phyloP scores from a whole-genome alignment of 1,139 yeast genomes.

The Suzukiozyma palmioleophila region DNA sequence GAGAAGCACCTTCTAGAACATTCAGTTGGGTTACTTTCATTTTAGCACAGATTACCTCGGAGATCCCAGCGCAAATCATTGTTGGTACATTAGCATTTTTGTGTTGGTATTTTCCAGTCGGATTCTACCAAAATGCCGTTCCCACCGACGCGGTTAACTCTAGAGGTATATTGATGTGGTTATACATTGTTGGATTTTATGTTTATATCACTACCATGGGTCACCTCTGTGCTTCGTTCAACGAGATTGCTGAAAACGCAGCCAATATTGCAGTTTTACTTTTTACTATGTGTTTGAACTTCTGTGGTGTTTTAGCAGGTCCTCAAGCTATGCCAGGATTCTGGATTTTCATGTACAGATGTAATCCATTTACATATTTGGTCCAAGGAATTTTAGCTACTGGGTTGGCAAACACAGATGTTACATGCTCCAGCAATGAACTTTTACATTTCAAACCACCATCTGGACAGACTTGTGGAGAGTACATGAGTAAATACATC shows the following conservation, averaged over 20 bases:
- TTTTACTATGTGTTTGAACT: conserved; percentile 26
- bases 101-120: conserved; percentile 82
- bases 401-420: conserved; percentile 23
- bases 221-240: conserved; percentile 35
- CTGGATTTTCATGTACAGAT: conserved; percentile 57
- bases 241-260: conserved; percentile 37
- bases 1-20: conserved; percentile 30
- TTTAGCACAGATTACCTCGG: conserved; percentile 62
- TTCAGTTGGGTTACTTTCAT: conserved; percentile 34
- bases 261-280: conserved; percentile 26
- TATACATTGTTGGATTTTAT: conserved; percentile 37
- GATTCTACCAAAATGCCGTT: conserved; percentile 55
- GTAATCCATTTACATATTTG: conserved; percentile 66
- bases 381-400: conserved; percentile 36
- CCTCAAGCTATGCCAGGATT: conserved; percentile 25
- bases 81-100: conserved; percentile 65
- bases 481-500: conserved; percentile 46
- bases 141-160: conserved; percentile 17
- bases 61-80: conserved; percentile 69
- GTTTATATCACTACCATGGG: conserved; percentile 36
- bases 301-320: conserved; percentile 32
- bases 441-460: conserved; percentile 23
- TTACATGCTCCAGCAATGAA: conserved; percentile 26
- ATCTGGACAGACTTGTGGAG: conserved; percentile 54
- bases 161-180: conserved; percentile 43